Evolutionary conservation across 177 flowering plant species (phyloP), one percentile per base, ranked within the genome.

Genomic region (Telopea speciosissima): DNA sequence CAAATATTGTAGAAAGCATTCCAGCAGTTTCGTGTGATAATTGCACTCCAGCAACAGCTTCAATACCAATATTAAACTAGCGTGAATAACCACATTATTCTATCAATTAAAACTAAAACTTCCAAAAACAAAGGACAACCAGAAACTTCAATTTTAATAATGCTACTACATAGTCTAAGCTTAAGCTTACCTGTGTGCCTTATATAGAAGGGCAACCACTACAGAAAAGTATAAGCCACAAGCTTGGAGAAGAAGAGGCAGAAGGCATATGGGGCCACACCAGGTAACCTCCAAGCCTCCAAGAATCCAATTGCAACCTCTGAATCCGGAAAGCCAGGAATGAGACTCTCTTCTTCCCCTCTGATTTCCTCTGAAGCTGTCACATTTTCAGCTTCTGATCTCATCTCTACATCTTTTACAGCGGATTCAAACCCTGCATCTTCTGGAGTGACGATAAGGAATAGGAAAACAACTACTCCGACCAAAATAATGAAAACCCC

Each of bases 211-310:
- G 98, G 99, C 78, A 95, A 76, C 99, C 99, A 95, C 36, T 95
- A 95, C 70, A 93, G 83, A 70, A 95, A 28, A 95, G 99, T 95
- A 79, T 95, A 95, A 56, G 97, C 98, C 68, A 95, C 99, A 13
- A 93, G 92, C 87, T 95, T 95, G 0, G 99, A 93, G 83, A 95
- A 95, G 84, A 95, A 95, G 31, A 95, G 84, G 83, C 96, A 95
- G 75, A 89, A 86, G 1, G 98, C 92, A 83, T 85, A 95, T 2
- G 96, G 88, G 6, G 90, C 92, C 25, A 95, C 98, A 24, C 93
- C 89, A 0, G 99, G 99, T 69, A 95, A 77, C 73, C 81, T 84
- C 96, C 99, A 95, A 0, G 99, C 99, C 75, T 91, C 95, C 28
- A 91, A 23, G 73, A 95, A 95, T 22, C 93, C 93, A 71, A 95